These are phyloP conservation scores for Russula brevipes DNA, from an alignment of 768 basidiomycete species.

Conservation along the genomic window DNA sequence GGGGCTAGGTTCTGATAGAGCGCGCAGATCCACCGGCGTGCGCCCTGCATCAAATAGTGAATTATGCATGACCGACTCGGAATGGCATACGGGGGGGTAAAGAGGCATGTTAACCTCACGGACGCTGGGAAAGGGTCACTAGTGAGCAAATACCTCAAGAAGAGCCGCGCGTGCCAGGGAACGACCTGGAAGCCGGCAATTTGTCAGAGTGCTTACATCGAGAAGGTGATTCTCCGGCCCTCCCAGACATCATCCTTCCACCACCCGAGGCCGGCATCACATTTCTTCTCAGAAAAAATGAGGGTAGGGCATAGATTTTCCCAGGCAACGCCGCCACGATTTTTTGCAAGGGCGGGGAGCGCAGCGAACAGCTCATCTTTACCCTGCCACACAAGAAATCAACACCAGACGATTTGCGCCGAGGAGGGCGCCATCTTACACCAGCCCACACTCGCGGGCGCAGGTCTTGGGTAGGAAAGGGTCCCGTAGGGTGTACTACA, in stretches of 20 bases:
- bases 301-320: slow-evolving; percentile 2
- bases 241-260: slow-evolving; percentile 22
- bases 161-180: background rate
- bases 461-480: background rate
- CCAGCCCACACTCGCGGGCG: slow-evolving; percentile 20
- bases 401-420: background rate
- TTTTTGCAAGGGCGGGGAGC: slow-evolving; percentile 10
- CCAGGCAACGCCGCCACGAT: slow-evolving; percentile 9
- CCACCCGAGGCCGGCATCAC: slow-evolving; percentile 12
- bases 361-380: slow-evolving; percentile 18
- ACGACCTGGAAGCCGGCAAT: background rate
- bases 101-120: slow-evolving; percentile 11
- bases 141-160: background rate
- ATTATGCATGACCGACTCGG: background rate
- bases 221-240: slow-evolving; percentile 12
- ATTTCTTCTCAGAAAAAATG: slow-evolving; percentile 7
- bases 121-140: background rate
- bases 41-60: background rate
- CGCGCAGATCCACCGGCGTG: background rate
- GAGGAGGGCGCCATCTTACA: background rate
- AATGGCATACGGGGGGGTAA: background rate
- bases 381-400: background rate
- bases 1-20: background rate
- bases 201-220: slow-evolving; percentile 11
- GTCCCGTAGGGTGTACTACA: background rate